Conservation (phyloP, 2,329 filamentous ascomycete species). For the Colletotrichum zoysiae region DNA sequence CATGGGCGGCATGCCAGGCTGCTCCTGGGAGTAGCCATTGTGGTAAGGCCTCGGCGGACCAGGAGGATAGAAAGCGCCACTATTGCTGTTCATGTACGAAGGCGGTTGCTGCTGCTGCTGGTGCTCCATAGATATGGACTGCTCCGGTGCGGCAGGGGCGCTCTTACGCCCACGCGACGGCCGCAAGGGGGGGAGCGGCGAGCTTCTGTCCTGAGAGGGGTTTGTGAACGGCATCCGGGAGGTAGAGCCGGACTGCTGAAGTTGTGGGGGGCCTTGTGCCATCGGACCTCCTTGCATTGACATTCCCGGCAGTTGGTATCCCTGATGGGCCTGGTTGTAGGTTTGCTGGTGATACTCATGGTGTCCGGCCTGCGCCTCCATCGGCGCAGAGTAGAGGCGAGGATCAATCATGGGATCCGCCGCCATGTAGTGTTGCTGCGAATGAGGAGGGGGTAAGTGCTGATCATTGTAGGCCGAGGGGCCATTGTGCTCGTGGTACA, state of each 20-base stretch:
- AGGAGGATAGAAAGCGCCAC: conserved; percentile 38
- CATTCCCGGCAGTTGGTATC: conserved; percentile 33
- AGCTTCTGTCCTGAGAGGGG: conserved; percentile 38
- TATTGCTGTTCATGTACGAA: conserved; percentile 36
- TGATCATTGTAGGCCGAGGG: conserved; percentile 29
- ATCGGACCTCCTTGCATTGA: conserved; percentile 32
- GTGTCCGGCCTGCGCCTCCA: conserved; percentile 30
- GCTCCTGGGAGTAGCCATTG: conserved; percentile 36
- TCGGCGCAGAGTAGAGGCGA: conserved; percentile 39
- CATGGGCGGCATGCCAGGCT: conserved; percentile 35
- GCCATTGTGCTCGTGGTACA: conserved; percentile 37
- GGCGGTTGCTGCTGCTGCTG: conserved; percentile 37
- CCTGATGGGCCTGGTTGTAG: conserved; percentile 34
- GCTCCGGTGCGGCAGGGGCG: conserved; percentile 24
- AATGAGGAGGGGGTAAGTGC: conserved; percentile 31
- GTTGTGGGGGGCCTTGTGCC: conserved; percentile 26
- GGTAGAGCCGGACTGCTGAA: conserved; percentile 29
- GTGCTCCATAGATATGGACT: conserved; percentile 23
- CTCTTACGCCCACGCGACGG: conserved; percentile 39
- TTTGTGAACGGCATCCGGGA: conserved; percentile 43
- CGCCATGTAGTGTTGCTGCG: conserved; percentile 32
- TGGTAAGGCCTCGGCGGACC: conserved; percentile 39
- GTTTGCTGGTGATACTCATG: conserved; percentile 36
- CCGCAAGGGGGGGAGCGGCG: conserved; percentile 40
- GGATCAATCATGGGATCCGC: conserved; percentile 38